Evolutionary conservation across 108 stramenopile genomes (phyloP).

Genomic region (Chaetoceros muelleri): DNA sequence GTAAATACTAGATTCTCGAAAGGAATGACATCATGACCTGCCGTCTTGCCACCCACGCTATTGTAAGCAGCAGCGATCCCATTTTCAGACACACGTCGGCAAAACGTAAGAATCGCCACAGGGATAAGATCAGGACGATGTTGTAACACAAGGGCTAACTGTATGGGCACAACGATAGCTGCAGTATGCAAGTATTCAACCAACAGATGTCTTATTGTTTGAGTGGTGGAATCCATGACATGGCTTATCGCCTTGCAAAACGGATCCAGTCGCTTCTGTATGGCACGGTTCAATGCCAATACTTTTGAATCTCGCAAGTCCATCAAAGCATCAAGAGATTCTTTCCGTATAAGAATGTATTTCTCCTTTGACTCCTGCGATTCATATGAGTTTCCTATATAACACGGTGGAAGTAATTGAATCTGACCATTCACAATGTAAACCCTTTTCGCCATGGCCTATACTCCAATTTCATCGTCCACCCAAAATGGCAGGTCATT

Average conservation of each 20-base stretch:
- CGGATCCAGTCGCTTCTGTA: conserved; percentile 23
- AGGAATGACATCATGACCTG: background rate
- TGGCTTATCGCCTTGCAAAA: conserved; percentile 3
- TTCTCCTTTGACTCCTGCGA: background rate
- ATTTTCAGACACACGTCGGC: conserved; percentile 5
- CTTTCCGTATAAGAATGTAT: conserved; percentile 2
- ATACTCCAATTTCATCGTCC: conserved; percentile 47
- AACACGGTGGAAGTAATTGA: conserved; percentile 35
- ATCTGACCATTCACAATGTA: conserved; percentile 53
- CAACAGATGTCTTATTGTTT: background rate
- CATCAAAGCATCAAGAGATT: conserved; percentile 15
- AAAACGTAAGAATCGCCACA: conserved; percentile 20
- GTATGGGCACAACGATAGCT: conserved; percentile 24
- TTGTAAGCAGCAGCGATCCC: background rate
- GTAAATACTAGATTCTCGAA: background rate
- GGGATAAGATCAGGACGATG: conserved; percentile 27
- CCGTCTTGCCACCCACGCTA: background rate
- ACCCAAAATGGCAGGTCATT: conserved; percentile 54
- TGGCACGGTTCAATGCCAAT: conserved; percentile 2
- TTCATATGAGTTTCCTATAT: too few relatives aligned
- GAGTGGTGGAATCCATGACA: background rate
- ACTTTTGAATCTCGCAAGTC: conserved; percentile 19
- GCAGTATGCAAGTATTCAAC: conserved; percentile 8
- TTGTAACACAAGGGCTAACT: conserved; percentile 15
- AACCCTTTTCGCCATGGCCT: conserved; percentile 35